Base-by-base conservation (phyloP, 768 basidiomycete species). In the Leccinum pellstonianum region DNA sequence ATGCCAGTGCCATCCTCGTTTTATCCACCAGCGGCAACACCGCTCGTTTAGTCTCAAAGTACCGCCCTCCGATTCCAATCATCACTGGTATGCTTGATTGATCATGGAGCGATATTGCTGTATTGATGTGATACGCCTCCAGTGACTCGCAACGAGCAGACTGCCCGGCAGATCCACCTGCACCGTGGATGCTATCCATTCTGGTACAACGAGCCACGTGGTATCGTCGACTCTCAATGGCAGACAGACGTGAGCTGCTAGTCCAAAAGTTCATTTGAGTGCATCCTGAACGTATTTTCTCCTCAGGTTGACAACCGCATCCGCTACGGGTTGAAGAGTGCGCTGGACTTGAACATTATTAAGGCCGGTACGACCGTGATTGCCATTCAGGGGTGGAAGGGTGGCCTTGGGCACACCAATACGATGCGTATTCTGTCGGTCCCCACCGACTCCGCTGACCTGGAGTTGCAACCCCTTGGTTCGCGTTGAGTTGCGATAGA, bases 301-400 rank as follows among this genome's bases (percentile, higher is more conserved):
- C 62, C 19, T 35, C 64, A 91, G 90, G 90, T 92, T 60, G 91
- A 93, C 77, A 93, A 93, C 74, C 91, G 91, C 64, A 90, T 91
- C 71, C 87, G 93, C 60, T 95, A 87, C 68, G 94, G 95, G 60
- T 82, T 98, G 75, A 83, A 86, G 71, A 88, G 81, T 71, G 97
- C 92, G 4, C 80, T 98, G 49, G 82, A 78, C 17, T 77, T 99
- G 75, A 89, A 91, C 64, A 83, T 99, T 72, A 87, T 98, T 79
- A 86, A 86, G 69, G 86, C 93, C 38, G 92, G 93, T 56, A 87
- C 87, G 55, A 93, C 95, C 25, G 84, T 99, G 69, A 81, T 98
- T 63, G 96, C 96, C 52, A 90, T 99, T 5, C 97, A 98, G 76
- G 97, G 97, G n/a, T 99, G 96, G 96, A 96, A 95, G 79, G 93